Evolutionary conservation across 495 filamentous ascomycete species (phyloP).

Genomic region (Podospora pseudopauciseta): DNA sequence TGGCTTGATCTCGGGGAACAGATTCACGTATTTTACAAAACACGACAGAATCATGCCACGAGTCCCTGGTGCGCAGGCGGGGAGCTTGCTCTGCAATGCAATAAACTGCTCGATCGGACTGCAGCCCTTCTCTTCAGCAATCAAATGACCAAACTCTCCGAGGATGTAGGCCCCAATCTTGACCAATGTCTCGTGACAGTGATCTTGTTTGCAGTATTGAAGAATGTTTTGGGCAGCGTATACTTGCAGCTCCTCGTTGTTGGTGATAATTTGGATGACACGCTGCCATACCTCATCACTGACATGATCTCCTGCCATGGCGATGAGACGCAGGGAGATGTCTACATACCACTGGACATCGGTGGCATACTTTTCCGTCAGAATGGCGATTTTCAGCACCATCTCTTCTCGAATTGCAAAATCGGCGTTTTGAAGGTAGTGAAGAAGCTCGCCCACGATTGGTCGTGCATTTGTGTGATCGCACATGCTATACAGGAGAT

Average conservation of each 20-base stretch:
- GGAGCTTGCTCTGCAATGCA: conserved; percentile 86
- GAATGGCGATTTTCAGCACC: conserved; percentile 97
- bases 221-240: conserved; percentile 93
- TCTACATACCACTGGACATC: conserved; percentile 99
- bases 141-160: conserved; percentile 95
- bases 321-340: conserved; percentile 89
- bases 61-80: conserved; percentile 82
- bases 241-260: conserved; percentile 96
- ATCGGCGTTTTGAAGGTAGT: conserved; percentile 93
- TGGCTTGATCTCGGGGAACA: conserved; percentile 98
- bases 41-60: conserved; percentile 90
- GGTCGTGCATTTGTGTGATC: conserved; percentile 85
- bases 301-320: conserved; percentile 96
- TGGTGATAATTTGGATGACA: conserved; percentile 98
- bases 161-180: conserved; percentile 96
- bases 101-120: conserved; percentile 98
- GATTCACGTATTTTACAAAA: conserved; percentile 96
- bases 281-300: conserved; percentile 99
- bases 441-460: conserved; percentile 89
- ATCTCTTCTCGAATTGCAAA: conserved; percentile 98
- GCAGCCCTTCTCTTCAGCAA: conserved; percentile 89
- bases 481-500: conserved; percentile 99
- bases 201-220: conserved; percentile 82
- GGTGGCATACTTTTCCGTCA: conserved; percentile 97
- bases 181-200: conserved; percentile 92